Evolutionary conservation across 2,329 filamentous ascomycete genomes (phyloP), one percentile per base, ranked within the genome.

Genomic region (Sporothrix variecibatus): DNA sequence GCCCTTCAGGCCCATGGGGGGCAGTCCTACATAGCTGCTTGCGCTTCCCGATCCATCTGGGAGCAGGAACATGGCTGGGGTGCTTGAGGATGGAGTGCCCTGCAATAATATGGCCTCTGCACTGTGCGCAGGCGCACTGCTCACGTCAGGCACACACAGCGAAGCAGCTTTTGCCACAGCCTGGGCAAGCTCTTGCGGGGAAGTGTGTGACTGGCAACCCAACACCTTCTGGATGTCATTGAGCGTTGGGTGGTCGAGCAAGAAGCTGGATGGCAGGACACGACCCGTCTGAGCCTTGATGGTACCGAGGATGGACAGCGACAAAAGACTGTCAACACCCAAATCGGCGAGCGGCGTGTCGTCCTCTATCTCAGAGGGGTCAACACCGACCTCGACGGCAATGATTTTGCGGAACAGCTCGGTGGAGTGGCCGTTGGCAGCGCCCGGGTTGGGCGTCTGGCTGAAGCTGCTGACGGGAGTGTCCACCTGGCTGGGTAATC

Each of bases 401-500:
- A 71, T 71, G 68, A 71, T 60, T 15, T 71, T 71, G 51, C 68
- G 68, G 15, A 71, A 71, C 20, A 71, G 34, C 68, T 58, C 53
- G 0, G 51, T 40, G 11, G 53, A 71, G 9, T 60, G 51, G n/a
- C 34, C n/a, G 12, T 46, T 31, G 20, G 51, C 53, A 26, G n/a
- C n/a, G 34, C 11, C 53, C n/a, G 51, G n/a, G 51, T 71, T 60
- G n/a, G 51, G 68, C 11, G 68, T 60, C 68, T 71, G 53, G 23
- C 23, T 51, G 11, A 71, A 31, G 68, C 68, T 71, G 34, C 51
- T 71, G 4, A 53, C 53, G 12, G 68, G 68, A 0, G 68, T 71
- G 31, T 71, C 38, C n/a, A 28, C 34, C 38, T 46, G 62, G 8
- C 38, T 28, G 38, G 62, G 62, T 4, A 38, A 67, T 2, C 8